Evolutionary conservation across 345 rosid genomes (phyloP).

Genomic region (Populus euphratica): DNA sequence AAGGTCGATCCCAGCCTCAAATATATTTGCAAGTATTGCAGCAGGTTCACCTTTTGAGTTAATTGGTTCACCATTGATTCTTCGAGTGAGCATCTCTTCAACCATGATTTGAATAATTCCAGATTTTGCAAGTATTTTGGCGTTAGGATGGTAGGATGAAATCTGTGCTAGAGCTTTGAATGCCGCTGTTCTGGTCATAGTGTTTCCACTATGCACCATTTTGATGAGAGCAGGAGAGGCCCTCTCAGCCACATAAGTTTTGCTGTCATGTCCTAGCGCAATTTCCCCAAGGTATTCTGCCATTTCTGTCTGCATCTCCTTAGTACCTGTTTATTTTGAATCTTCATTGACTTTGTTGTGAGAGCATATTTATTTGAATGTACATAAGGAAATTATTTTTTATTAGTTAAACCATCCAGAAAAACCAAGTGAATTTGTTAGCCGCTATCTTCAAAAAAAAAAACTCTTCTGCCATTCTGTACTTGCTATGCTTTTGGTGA

Average conservation of each 20-base stretch:
- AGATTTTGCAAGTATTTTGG: conserved; percentile 48
- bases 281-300: conserved; percentile 66
- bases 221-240: conserved; percentile 57
- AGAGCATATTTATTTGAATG: neutral
- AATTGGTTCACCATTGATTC: conserved; percentile 48
- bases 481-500: neutral
- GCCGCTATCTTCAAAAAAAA: neutral
- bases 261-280: conserved; percentile 52
- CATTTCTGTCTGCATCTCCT: conserved; percentile 66
- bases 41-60: conserved; percentile 70
- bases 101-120: conserved; percentile 61
- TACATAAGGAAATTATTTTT: neutral
- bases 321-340: conserved; percentile 45
- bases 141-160: conserved; percentile 60
- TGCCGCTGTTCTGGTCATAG: conserved; percentile 47
- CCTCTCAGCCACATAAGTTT: conserved; percentile 59
- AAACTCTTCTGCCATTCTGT: neutral
- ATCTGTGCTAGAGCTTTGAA: conserved; percentile 70
- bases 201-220: conserved; percentile 60
- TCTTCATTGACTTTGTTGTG: neutral
- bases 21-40: conserved; percentile 65
- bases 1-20: conserved; percentile 64
- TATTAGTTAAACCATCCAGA: neutral
- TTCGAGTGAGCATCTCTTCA: conserved; percentile 65
- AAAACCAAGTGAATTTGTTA: neutral